phyloP scores from a whole-genome alignment of 768 basidiomycete genomes.

The Multifurca ochricompacta region DNA sequence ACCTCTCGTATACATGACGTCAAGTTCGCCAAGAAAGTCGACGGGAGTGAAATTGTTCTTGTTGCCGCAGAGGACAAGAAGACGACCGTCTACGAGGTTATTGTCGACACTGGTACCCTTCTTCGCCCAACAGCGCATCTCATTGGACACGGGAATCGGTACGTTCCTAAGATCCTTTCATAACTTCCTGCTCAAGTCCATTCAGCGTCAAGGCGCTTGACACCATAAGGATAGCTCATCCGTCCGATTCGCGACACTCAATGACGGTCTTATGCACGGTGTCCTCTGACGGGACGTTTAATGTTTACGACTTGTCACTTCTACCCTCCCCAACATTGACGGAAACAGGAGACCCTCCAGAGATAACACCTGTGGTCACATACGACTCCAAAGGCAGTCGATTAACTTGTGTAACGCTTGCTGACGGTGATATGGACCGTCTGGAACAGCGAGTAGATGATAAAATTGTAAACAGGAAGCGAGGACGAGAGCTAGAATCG shows the following conservation, averaged over 20 bases:
- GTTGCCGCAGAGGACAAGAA: conserved; percentile 89
- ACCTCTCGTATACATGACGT: conserved; percentile 80
- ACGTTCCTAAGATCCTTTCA: conserved; percentile 21
- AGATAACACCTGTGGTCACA: conserved; percentile 48
- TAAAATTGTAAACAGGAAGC: conserved; percentile 27
- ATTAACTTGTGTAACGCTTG: conserved; percentile 64
- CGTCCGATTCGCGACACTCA: conserved; percentile 29
- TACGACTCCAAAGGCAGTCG: conserved; percentile 86
- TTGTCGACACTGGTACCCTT: conserved; percentile 34
- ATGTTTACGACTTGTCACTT: conserved; percentile 63
- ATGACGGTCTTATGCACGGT: conserved; percentile 67
- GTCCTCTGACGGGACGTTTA: conserved; percentile 86
- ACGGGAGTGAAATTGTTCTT: conserved; percentile 59
- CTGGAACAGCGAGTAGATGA: conserved; percentile 22
- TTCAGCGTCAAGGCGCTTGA: conserved; percentile 75
- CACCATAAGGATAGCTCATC: conserved; percentile 54
- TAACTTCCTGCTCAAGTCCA: conserved; percentile 3
- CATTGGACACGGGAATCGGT: conserved; percentile 85
- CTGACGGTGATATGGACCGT: conserved; percentile 35
- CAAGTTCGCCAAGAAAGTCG: conserved; percentile 58
- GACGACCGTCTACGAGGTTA: conserved; percentile 65
- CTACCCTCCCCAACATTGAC: conserved; percentile 25
- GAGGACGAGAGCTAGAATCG: conserved; percentile 32
- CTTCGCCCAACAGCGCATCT: conserved; percentile 64
- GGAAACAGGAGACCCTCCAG: conserved; percentile 20